Percentiles rank a stretch among this genome's conserved stretches.
Conservation (phyloP, 2,329 filamentous ascomycete species). For the Hirsutella minnesotensis region DNA sequence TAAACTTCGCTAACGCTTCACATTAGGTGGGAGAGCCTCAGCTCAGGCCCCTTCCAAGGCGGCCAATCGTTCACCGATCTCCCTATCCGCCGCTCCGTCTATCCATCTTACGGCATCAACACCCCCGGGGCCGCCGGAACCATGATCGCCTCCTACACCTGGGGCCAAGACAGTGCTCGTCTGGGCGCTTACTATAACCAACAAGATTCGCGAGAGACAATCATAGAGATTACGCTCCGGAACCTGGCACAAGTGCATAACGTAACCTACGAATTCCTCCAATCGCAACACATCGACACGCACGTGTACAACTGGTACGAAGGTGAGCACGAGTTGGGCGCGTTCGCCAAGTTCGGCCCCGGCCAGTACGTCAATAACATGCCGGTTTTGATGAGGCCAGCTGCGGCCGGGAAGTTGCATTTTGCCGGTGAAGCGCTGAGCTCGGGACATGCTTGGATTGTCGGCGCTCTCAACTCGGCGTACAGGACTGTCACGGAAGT, state of each 20-base stretch:
- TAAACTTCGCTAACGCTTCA: no score
- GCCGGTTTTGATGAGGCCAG: slow-evolving; percentile 12
- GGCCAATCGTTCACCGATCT: slow-evolving; percentile 17
- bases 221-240: slow-evolving; percentile 9
- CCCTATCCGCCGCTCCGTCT: slow-evolving; percentile 18
- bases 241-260: slow-evolving; percentile 11
- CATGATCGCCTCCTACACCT: slow-evolving; percentile 14
- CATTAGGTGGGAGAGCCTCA: slow-evolving; percentile 11
- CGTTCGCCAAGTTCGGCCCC: slow-evolving; percentile 13
- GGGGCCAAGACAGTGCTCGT: slow-evolving; percentile 13
- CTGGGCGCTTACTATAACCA: slow-evolving; percentile 10
- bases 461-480: slow-evolving; percentile 14
- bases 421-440: slow-evolving; percentile 15
- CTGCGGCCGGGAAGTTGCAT: slow-evolving; percentile 11
- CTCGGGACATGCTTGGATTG: slow-evolving; percentile 13
- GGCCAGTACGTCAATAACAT: slow-evolving; percentile 11
- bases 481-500: slow-evolving; percentile 8
- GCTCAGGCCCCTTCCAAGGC: slow-evolving; percentile 11
- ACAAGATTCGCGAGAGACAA: slow-evolving; percentile 2
- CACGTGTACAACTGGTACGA: slow-evolving; percentile 13
- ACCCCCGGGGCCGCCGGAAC: slow-evolving; percentile 8
- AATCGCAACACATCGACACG: slow-evolving; percentile 7
- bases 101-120: slow-evolving; percentile 18
- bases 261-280: slow-evolving; percentile 10
- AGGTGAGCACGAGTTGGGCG: slow-evolving; percentile 11